phyloP scores from a whole-genome alignment of 176 grass and related monocot species.

The Carex cristatella region DNA sequence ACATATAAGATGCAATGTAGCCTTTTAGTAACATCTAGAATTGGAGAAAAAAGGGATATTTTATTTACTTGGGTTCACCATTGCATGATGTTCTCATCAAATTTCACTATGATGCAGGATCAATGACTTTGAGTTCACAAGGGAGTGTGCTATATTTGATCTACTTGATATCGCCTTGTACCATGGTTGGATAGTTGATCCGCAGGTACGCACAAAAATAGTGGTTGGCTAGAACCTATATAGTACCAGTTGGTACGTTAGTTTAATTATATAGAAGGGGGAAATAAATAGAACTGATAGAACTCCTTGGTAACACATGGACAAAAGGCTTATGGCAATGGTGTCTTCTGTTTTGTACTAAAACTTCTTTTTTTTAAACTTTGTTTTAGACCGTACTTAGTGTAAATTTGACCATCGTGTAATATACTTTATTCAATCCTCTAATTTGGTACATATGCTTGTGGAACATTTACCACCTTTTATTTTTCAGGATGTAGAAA shows the following conservation, averaged over 20 bases:
- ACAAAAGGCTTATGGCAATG: background rate
- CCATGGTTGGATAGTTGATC: conserved; percentile 98
- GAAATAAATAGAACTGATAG: conserved; percentile 8
- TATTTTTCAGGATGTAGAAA: conserved; percentile 56
- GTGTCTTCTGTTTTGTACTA: background rate
- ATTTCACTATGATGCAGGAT: conserved; percentile 45
- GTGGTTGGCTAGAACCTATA: background rate
- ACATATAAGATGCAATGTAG: background rate
- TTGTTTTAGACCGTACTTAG: background rate
- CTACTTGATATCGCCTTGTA: conserved; percentile 88
- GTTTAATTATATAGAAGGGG: background rate
- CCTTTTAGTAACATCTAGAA: background rate
- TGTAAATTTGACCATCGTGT: background rate
- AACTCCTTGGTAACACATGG: conserved; percentile 2
- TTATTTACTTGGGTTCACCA: background rate
- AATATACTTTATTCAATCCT: background rate
- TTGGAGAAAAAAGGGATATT: background rate
- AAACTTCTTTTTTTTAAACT: background rate
- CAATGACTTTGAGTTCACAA: conserved; percentile 95
- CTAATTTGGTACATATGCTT: background rate
- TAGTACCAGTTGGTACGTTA: background rate
- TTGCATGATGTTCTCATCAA: background rate
- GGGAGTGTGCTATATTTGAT: conserved; percentile 93
- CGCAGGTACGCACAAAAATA: conserved; percentile 46
- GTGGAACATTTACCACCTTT: conserved; percentile 10